Evolutionary conservation across 768 basidiomycete genomes (phyloP), one percentile per base, ranked within the genome.

Genomic region (Dacryopinax primogenitus): DNA sequence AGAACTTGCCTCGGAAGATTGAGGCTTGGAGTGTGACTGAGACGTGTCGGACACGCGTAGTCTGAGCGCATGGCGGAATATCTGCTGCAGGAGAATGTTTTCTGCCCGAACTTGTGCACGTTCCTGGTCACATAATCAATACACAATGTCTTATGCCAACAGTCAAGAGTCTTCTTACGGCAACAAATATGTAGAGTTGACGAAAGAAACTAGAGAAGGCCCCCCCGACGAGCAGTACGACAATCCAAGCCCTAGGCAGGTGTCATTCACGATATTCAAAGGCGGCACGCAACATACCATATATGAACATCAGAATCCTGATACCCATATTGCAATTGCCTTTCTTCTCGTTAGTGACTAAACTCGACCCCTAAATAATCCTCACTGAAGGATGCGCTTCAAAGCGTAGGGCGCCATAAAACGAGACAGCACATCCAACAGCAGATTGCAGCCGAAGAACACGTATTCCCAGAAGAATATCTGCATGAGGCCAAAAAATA

Each of bases 41-140:
- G 30, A 30, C 30, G 9, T 15, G 23, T 83, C 79, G 64, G 81
- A 82, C 74, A 86, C 77, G 33, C 86, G 80, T 44, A 88, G 82
- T 33, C 84, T 80, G 2, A 91, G 78, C 18, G 91, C 87, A 70
- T 92, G 90, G 37, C 89, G 88, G 76, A 93, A 94, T 71, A 93
- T 85, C 6, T 92, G 76, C 69, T 82, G 81, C 32, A 81, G 81
- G 68, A 82, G 67, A 67, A 86, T 74, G 30, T 75, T 78, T 70
- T 87, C 83, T 2, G 75, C 69, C 2, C 80, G 81, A 13, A 83
- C 80, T 28, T 81, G 69, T 7, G 75, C 73, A 3, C 82, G 75
- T 0, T 81, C 84, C 73, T 74, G 63, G 2, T 28, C 7, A 47
- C 9, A 26, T 26, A 21, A 15, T 9, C 15, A 11, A 13, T 13